These are phyloP conservation scores for Pichia sp. DNA, from an alignment of 1,139 yeast species.

Conservation along the genomic window DNA sequence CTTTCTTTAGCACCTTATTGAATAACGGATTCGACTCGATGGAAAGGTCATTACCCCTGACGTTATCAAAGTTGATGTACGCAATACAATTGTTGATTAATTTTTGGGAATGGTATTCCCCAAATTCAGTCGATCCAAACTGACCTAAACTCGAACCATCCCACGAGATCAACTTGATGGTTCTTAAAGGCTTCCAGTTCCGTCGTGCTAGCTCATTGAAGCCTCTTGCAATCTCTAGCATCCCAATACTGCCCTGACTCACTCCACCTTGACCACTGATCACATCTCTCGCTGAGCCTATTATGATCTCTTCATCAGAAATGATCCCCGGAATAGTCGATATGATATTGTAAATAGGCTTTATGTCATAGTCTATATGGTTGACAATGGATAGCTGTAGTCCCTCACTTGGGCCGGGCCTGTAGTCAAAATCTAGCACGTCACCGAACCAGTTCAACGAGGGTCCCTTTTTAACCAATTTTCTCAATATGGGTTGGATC, in stretches of 20 bases:
- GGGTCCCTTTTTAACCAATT: slow-evolving; percentile 32
- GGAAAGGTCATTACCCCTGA: slow-evolving; percentile 39
- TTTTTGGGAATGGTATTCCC: slow-evolving; percentile 35
- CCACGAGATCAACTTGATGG: slow-evolving; percentile 47
- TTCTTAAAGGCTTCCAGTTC: slow-evolving; percentile 54
- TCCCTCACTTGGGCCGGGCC: slow-evolving; percentile 36
- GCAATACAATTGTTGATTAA: slow-evolving; percentile 36
- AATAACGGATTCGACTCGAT: slow-evolving; percentile 42
- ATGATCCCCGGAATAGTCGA: slow-evolving; percentile 48
- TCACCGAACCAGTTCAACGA: slow-evolving; percentile 35
- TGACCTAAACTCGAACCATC: slow-evolving; percentile 46
- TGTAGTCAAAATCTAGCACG: slow-evolving; percentile 35
- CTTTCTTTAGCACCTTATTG: slow-evolving; percentile 31
- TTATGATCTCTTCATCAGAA: slow-evolving; percentile 41
- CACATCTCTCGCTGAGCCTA: slow-evolving; percentile 47
- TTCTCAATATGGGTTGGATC: slow-evolving; percentile 34
- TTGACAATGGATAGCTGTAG: slow-evolving; percentile 22
- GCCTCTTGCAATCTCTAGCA: slow-evolving; percentile 45
- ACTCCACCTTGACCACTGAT: slow-evolving; percentile 44
- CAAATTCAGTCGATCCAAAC: slow-evolving; percentile 48
- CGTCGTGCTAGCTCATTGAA: slow-evolving; percentile 34
- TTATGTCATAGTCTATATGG: slow-evolving; percentile 34
- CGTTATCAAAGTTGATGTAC: slow-evolving; percentile 44
- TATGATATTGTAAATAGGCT: slow-evolving; percentile 40
- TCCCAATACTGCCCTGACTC: slow-evolving; percentile 39